These are phyloP conservation scores for Crithidia acanthocephali DNA, from an alignment of 208 protist species.

Conservation along the genomic window DNA sequence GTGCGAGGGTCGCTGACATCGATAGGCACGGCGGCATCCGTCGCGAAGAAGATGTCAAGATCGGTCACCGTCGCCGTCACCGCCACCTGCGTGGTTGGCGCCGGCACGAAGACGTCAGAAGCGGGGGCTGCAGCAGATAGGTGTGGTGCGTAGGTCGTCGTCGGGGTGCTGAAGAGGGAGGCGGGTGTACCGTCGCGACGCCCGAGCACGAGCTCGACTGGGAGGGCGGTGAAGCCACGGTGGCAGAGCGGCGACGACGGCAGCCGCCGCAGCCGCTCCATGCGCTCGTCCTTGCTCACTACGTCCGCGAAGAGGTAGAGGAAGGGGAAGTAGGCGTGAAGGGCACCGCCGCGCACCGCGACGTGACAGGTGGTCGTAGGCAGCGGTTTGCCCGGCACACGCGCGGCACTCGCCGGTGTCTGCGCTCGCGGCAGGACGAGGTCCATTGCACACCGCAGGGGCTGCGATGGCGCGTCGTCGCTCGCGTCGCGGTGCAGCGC, in stretches of 20 bases:
- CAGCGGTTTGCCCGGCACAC: not conserved
- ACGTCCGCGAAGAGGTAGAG: slow-evolving; percentile 24
- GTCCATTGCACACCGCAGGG: slow-evolving; percentile 17
- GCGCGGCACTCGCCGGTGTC: no score
- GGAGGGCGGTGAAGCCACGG: slow-evolving; percentile 20
- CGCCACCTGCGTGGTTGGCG: not conserved
- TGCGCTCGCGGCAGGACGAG: not conserved
- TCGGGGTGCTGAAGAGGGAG: not conserved
- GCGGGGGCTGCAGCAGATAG: not conserved
- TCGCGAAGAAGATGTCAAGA: slow-evolving; percentile 27
- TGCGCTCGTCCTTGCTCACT: slow-evolving; percentile 5
- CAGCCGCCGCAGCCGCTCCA: slow-evolving; percentile 16
- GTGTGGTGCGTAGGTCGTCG: not conserved
- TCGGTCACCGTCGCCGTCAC: slow-evolving; percentile 14
- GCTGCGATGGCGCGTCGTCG: not conserved
- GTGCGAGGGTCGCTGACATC: slow-evolving; percentile 17
- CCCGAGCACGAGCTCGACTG: not conserved
- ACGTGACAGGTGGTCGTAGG: slow-evolving; percentile 7
- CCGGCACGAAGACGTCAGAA: not conserved
- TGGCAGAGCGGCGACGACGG: slow-evolving; percentile 19
- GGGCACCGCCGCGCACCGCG: slow-evolving; percentile 13
- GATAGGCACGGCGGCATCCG: slow-evolving; percentile 29
- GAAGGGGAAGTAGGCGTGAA: slow-evolving; percentile 34
- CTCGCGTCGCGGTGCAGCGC: not conserved
- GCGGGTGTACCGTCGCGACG: not conserved